A percentile compares a stretch with the other conserved stretches of the same genome.
Conservation (phyloP, 257 asterid species). For the Forsythia viridissima region DNA sequence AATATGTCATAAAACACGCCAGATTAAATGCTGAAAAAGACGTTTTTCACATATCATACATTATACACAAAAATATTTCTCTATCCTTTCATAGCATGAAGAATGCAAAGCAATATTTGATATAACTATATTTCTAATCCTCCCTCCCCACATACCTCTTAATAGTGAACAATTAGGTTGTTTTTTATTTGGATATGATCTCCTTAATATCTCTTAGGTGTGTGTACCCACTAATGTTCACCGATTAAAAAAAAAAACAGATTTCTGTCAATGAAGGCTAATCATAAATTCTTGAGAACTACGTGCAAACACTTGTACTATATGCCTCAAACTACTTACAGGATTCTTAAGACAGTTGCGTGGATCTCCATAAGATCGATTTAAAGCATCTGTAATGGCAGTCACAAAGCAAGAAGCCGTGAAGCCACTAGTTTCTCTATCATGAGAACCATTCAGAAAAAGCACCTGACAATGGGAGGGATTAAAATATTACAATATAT, state of each 20-base stretch:
- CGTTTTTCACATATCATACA: not conserved
- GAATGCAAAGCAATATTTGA: not conserved
- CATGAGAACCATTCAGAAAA: constrained; percentile 81
- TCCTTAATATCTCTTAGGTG: not conserved
- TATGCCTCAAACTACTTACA: constrained; percentile 49
- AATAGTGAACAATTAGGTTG: not conserved
- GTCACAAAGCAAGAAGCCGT: constrained; percentile 89
- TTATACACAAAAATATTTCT: not conserved
- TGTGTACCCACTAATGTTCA: not conserved
- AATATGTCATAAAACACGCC: not conserved
- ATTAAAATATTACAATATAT: constrained; percentile 6
- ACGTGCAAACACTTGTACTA: constrained; percentile 5
- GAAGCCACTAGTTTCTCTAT: constrained; percentile 86
- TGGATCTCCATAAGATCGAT: constrained; percentile 78
- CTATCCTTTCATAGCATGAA: not conserved
- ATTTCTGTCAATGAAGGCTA: not conserved
- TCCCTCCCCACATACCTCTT: not conserved
- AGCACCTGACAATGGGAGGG: constrained; percentile 60
- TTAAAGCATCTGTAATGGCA: constrained; percentile 86
- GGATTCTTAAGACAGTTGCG: constrained; percentile 60
- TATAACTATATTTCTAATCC: not conserved
- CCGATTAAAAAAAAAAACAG: not conserved
- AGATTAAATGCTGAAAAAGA: not conserved
- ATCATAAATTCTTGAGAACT: not conserved
- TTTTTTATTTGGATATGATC: not conserved